These are phyloP conservation scores for Ceratocystis lukuohia DNA, from an alignment of 2,329 filamentous ascomycete genomes.

Conservation along the genomic window DNA sequence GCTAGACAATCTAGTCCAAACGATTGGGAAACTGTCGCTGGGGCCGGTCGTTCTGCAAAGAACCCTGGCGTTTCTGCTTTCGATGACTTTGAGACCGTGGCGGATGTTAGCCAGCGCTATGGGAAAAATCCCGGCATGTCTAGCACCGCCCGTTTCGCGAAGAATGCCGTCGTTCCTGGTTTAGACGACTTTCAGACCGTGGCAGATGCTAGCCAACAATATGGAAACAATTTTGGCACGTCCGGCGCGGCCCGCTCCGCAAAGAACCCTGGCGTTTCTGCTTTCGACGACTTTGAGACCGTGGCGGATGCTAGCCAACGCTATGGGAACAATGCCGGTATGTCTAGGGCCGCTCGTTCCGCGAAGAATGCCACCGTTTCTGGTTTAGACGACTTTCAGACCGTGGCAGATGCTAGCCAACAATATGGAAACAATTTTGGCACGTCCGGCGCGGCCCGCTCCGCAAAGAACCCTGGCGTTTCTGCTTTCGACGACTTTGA, in stretches of 20 bases:
- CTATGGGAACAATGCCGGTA: not conserved
- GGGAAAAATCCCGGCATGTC: not conserved
- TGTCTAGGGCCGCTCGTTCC: no score
- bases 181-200: not conserved
- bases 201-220: not conserved
- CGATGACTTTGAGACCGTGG: not conserved
- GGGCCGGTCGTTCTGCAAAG: not conserved
- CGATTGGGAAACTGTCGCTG: not conserved
- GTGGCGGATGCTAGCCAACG: not conserved
- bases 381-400: constrained; percentile 3
- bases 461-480: no score
- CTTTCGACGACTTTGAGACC: not conserved
- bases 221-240: not conserved
- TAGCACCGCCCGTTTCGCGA: no score
- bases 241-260: not conserved
- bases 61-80: not conserved
- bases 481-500: no score
- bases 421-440: constrained; percentile 1
- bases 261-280: not conserved
- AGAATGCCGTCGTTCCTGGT: not conserved
- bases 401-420: constrained; percentile 12
- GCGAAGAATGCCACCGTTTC: not conserved
- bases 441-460: no score
- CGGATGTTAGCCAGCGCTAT: not conserved
- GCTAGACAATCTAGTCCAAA: not conserved